Conservation (phyloP, 345 rosid species). For the Moricandia arvensis region DNA sequence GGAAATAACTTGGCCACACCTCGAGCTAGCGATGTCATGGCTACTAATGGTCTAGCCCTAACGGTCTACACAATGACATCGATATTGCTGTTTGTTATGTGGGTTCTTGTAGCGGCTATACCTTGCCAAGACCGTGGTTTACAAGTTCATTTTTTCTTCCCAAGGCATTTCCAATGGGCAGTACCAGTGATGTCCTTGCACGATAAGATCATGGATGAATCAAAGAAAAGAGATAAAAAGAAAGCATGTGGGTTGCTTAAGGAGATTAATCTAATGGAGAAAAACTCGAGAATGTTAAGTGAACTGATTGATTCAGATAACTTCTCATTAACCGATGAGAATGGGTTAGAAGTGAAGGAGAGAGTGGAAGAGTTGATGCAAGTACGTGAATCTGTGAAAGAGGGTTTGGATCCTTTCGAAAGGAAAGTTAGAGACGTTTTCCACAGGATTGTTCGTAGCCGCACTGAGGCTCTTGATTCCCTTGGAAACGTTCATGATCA, state of each 20-base stretch:
- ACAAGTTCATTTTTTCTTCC: not conserved
- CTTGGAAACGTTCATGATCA: constrained; percentile 43
- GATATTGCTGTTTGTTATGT: not conserved
- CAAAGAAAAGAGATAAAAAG: not conserved
- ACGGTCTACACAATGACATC: not conserved
- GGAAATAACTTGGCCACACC: not conserved
- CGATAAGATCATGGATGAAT: not conserved
- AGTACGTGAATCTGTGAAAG: not conserved
- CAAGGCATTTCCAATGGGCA: not conserved
- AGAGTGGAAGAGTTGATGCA: not conserved
- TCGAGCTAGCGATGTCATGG: not conserved
- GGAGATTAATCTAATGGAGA: not conserved
- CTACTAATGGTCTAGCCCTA: not conserved
- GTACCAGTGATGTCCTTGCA: not conserved
- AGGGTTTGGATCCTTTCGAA: not conserved
- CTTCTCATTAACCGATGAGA: not conserved
- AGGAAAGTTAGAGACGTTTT: constrained; percentile 56
- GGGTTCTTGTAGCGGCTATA: not conserved
- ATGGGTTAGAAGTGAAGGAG: not conserved
- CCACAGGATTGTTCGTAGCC: constrained; percentile 72
- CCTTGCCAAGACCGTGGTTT: not conserved
- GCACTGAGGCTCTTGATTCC: constrained; percentile 77
- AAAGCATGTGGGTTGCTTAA: not conserved
- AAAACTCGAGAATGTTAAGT: not conserved
- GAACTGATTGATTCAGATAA: not conserved